Conservation (phyloP, 768 basidiomycete genomes). For the Termitomyces sp. region DNA sequence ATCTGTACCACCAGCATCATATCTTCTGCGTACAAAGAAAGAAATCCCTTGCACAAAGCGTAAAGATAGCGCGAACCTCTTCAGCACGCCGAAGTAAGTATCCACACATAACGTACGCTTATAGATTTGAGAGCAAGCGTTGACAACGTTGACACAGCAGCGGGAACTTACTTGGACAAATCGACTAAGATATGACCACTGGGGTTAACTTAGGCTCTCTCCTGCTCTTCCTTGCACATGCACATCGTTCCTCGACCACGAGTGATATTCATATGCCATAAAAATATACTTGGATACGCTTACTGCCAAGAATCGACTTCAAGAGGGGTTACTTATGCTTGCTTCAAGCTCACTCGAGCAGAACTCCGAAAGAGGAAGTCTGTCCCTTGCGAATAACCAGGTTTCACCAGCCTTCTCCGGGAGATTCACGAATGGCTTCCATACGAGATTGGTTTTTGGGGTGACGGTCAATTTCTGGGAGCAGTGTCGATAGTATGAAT, state of each 20-base stretch:
- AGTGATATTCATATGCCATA: neutral
- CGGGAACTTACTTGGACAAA: slow-evolving; percentile 6
- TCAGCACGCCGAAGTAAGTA: neutral
- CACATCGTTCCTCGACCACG: slow-evolving; percentile 1
- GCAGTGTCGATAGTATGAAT: neutral
- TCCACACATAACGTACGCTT: neutral
- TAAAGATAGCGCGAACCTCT: slow-evolving; percentile 7
- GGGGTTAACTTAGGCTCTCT: slow-evolving; percentile 5
- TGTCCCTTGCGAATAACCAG: neutral
- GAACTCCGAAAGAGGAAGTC: neutral
- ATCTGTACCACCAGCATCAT: neutral
- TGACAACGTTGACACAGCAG: neutral
- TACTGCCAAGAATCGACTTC: too few species aligned
- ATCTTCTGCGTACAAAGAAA: neutral
- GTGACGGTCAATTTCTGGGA: neutral
- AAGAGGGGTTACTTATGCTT: too few species aligned
- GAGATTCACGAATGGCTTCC: slow-evolving; percentile 4
- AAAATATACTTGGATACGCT: neutral
- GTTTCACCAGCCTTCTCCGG: neutral
- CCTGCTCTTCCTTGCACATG: too few species aligned
- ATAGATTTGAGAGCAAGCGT: neutral
- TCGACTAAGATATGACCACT: neutral
- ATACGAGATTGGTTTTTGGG: slow-evolving; percentile 1
- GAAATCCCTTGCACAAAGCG: neutral
- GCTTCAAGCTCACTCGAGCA: neutral